Evolutionary conservation across 768 basidiomycete species (phyloP).

Genomic region (Mycena sanguinolenta): DNA sequence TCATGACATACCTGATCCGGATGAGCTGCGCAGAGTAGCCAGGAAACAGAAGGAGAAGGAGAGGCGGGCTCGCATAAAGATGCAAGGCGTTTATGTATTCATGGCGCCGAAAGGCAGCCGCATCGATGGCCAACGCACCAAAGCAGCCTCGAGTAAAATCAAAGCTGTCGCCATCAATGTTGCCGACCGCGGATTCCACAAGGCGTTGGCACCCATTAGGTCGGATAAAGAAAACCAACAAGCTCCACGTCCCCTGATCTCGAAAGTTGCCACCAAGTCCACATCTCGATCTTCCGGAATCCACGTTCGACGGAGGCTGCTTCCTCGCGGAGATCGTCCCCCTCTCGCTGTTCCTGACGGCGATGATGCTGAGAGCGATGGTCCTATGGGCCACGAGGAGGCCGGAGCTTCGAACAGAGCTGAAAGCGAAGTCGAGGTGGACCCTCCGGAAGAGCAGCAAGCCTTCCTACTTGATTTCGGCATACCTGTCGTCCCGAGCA

Average conservation of each 20-base stretch:
- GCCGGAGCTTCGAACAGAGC: constrained; percentile 1
- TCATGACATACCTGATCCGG: constrained; percentile 29
- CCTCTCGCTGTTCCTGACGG: not conserved
- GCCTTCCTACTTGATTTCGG: constrained; percentile 63
- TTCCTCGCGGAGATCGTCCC: constrained; percentile 20
- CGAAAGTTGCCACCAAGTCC: not conserved
- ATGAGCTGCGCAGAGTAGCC: constrained; percentile 41
- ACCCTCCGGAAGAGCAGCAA: constrained; percentile 17
- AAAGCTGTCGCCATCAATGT: constrained; percentile 45
- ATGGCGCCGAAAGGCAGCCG: constrained; percentile 52
- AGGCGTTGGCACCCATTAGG: constrained; percentile 53
- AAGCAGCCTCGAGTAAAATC: constrained; percentile 18
- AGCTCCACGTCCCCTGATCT: not conserved
- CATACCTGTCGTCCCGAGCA: constrained; percentile 61
- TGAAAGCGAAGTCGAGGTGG: constrained; percentile 19
- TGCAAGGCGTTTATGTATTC: constrained; percentile 52
- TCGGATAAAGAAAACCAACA: not conserved
- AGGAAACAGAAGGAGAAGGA: constrained; percentile 47
- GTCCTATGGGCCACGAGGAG: not conserved
- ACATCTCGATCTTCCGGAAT: not conserved
- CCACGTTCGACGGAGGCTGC: not conserved
- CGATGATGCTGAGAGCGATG: constrained; percentile 2
- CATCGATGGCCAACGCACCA: constrained; percentile 41
- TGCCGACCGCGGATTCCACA: constrained; percentile 59
- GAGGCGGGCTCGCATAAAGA: constrained; percentile 43